Percentiles rank a stretch among this genome's conserved stretches.
Evolutionary conservation across 345 rosid genomes (phyloP).

Genomic region (Camelina hispida): DNA sequence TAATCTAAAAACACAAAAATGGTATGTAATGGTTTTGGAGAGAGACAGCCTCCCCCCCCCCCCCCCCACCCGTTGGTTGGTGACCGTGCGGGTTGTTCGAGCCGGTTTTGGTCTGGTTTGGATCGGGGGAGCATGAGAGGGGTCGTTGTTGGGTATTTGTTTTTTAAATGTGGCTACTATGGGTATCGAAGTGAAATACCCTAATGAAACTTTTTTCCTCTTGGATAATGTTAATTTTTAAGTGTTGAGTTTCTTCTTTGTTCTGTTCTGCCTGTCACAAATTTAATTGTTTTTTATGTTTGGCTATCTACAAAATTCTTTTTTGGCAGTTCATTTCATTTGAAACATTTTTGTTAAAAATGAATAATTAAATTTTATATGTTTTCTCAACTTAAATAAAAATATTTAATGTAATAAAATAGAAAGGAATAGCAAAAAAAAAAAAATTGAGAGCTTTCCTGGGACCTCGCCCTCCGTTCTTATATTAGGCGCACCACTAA

Average conservation of each 20-base stretch:
- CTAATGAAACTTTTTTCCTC: constrained; percentile 20
- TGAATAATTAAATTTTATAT: too few relatives aligned
- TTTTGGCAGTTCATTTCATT: too few relatives aligned
- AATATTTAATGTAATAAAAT: too few relatives aligned
- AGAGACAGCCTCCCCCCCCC: constrained; percentile 31
- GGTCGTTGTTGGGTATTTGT: constrained; percentile 29
- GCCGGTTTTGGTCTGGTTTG: constrained; percentile 32
- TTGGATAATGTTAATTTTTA: not conserved
- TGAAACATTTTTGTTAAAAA: too few relatives aligned
- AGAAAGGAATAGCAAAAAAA: not conserved
- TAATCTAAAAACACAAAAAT: constrained; percentile 40
- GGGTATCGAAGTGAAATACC: constrained; percentile 34
- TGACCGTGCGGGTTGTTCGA: constrained; percentile 29
- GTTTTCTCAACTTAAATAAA: too few relatives aligned
- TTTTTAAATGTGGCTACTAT: constrained; percentile 24
- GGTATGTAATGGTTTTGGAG: constrained; percentile 52
- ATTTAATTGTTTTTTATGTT: not conserved
- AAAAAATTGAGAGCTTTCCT: not conserved
- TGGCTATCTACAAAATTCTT: not conserved
- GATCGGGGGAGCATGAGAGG: constrained; percentile 19
- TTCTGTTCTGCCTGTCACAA: not conserved
- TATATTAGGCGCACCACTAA: too few relatives aligned
- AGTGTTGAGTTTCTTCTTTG: not conserved
- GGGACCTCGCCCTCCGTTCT: not conserved
- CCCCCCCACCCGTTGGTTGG: too few relatives aligned